Evolutionary conservation across 306 rosid species (phyloP), one percentile per base, ranked within the genome.

Genomic region (Malus sylvestris): DNA sequence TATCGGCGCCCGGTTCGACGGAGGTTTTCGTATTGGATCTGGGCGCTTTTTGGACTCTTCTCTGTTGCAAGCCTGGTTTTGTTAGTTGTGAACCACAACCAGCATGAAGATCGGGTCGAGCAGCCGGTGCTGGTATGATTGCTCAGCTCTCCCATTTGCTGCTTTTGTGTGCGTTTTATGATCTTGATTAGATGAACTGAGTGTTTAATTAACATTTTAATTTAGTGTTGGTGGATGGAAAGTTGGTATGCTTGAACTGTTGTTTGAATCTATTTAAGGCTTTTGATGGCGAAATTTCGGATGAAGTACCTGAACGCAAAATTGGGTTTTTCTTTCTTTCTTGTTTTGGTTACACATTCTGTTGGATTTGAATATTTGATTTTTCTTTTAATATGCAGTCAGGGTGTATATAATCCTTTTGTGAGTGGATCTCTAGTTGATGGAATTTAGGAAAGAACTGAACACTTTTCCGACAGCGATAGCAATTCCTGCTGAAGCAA

Each of bases 1-100:
- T 86, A 68, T 85, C 97, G 99, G 93, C 99, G 98, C 91, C 97
- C 93, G 88, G 93, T 83, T 67, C 85, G 98, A 75, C 87, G 96
- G 91, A 86, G 92, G 92, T 87, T 89, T 66, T 84, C 97, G 51
- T 74, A 83, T 88, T 92, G 97, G 99, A 92, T 96, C 97, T 92
- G 97, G 87, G 80, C 80, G 73, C 89, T 96, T 55, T 89, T 92
- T 40, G 91, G 89, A 30, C 72, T 89, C 78, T 92, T 79, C 88
- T 86, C 83, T 42, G 62, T 91, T 70, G 88, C 89, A 1, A 98
- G 88, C 27, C 82, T 91, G 25, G 75, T 87, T 73, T 79, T 96
- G 82, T 89, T 96, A 82, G 83, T 92, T 61, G 52, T 92, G 42
- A 97, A 92, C n/a, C 99, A 95, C 70, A 85, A 92, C 71, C 97